Conservation (phyloP, 306 rosid species). For the Lupinus albus region DNA sequence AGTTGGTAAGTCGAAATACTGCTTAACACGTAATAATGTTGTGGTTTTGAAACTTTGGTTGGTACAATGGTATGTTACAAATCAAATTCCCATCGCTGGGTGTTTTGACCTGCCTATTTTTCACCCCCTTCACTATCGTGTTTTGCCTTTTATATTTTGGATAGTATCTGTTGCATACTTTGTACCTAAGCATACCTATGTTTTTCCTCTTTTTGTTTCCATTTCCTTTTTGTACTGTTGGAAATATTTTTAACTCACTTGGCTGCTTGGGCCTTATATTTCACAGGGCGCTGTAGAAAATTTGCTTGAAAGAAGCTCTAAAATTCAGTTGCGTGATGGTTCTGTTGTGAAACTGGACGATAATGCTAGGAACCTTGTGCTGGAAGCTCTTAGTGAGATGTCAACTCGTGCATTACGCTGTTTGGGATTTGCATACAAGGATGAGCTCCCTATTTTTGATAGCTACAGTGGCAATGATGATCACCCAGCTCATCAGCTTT, state of each 20-base stretch:
- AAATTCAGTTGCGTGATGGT: slow-evolving; percentile 75
- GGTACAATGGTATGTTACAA: slow-evolving; percentile 21
- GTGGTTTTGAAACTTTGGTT: not conserved
- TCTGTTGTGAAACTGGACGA: slow-evolving; percentile 62
- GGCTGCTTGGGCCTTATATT: slow-evolving; percentile 27
- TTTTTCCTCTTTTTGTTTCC: slow-evolving; percentile 5
- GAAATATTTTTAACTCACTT: slow-evolving; percentile 22
- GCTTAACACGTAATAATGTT: not conserved
- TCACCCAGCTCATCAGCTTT: slow-evolving; percentile 85
- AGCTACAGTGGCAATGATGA: slow-evolving; percentile 72
- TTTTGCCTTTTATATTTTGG: not conserved
- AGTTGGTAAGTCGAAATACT: not conserved
- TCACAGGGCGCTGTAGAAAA: slow-evolving; percentile 91
- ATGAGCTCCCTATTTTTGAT: slow-evolving; percentile 57
- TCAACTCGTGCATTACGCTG: slow-evolving; percentile 87
- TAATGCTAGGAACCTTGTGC: slow-evolving; percentile 54
- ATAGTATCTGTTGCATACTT: not conserved
- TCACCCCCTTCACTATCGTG: not conserved
- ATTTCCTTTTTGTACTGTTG: slow-evolving; percentile 11
- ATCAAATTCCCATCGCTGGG: not conserved
- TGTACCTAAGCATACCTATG: not conserved
- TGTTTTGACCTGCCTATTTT: slow-evolving; percentile 10
- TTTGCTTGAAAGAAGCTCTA: slow-evolving; percentile 76
- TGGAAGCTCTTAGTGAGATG: slow-evolving; percentile 78
- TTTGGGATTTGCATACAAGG: slow-evolving; percentile 95